Evolutionary conservation across 805 yeast species (phyloP).

Genomic region (Clavispora asparagi): DNA sequence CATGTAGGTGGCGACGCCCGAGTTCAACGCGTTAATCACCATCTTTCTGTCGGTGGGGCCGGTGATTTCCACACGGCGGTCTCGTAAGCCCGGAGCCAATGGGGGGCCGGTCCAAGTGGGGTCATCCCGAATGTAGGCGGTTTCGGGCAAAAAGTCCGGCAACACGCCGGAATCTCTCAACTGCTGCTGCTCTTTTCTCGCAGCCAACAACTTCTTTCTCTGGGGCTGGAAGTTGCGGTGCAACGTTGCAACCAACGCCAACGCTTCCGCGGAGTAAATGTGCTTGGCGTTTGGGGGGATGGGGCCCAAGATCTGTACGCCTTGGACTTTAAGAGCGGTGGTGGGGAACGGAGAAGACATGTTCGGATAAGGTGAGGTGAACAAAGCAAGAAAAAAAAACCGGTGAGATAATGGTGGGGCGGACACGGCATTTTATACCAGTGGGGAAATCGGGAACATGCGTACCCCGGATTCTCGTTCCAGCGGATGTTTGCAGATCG

Average conservation of each 20-base stretch:
- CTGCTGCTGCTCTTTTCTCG: slow-evolving; percentile 58
- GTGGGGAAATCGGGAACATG: slow-evolving; percentile 1
- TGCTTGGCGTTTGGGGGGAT: slow-evolving; percentile 45
- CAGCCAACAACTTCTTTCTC: slow-evolving; percentile 53
- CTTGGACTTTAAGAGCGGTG: slow-evolving; percentile 39
- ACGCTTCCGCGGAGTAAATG: slow-evolving; percentile 56
- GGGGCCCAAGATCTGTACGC: slow-evolving; percentile 53
- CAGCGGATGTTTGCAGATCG: slow-evolving; percentile 12
- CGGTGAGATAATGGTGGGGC: neutral
- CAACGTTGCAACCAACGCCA: slow-evolving; percentile 64
- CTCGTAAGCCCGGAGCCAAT: slow-evolving; percentile 65
- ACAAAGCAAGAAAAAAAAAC: neutral
- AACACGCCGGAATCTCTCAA: slow-evolving; percentile 57
- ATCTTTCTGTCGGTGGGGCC: slow-evolving; percentile 83
- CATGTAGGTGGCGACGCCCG: slow-evolving; percentile 78
- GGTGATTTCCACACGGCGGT: slow-evolving; percentile 76
- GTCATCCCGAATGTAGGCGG: slow-evolving; percentile 64
- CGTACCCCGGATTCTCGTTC: slow-evolving; percentile 12
- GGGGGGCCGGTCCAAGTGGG: slow-evolving; percentile 73
- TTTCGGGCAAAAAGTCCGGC: slow-evolving; percentile 63
- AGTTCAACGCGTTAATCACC: slow-evolving; percentile 78
- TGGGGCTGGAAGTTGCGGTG: slow-evolving; percentile 67
- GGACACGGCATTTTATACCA: slow-evolving; percentile 5
- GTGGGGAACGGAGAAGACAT: slow-evolving; percentile 40
- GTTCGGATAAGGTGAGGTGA: neutral